These are phyloP conservation scores for Leccinum boreale DNA, from an alignment of 768 basidiomycete species.

Conservation along the genomic window DNA sequence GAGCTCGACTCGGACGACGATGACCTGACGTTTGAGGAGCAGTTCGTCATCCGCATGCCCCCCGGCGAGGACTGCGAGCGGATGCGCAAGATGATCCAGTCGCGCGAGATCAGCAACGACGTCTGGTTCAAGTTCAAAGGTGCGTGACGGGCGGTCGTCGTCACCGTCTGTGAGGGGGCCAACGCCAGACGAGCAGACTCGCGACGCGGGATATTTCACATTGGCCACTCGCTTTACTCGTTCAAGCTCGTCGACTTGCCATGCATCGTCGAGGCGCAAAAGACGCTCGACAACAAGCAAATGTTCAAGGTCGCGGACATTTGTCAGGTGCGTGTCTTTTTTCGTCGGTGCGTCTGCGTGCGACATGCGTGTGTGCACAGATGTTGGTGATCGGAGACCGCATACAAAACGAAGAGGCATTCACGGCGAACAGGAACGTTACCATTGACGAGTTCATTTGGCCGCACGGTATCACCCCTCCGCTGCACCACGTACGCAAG, in stretches of 20 bases:
- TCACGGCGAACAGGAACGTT: constrained; percentile 63
- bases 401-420: constrained; percentile 64
- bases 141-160: constrained; percentile 25
- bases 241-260: constrained; percentile 96
- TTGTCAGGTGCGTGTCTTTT: constrained; percentile 66
- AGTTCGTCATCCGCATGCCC: constrained; percentile 89
- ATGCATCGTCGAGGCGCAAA: constrained; percentile 90
- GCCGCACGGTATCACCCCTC: constrained; percentile 95
- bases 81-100: constrained; percentile 75
- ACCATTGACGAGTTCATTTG: constrained; percentile 96
- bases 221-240: constrained; percentile 75
- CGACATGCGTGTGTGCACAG: constrained; percentile 38
- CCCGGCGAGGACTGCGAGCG: constrained; percentile 79
- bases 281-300: constrained; percentile 93
- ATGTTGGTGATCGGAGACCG: constrained; percentile 89
- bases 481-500: constrained; percentile 85
- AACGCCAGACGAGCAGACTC: constrained; percentile 57
- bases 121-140: constrained; percentile 99
- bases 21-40: constrained; percentile 93
- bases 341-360: constrained; percentile 2
- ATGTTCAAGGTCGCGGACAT: constrained; percentile 99
- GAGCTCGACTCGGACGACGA: constrained; percentile 96
- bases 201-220: constrained; percentile 84
- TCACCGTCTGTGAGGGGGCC: neutral
- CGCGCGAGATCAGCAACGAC: constrained; percentile 76